A percentile compares a stretch with the other conserved stretches of the same genome.
These are phyloP conservation scores for Podospora sp. DNA, from an alignment of 495 filamentous ascomycete species.

Conservation along the genomic window DNA sequence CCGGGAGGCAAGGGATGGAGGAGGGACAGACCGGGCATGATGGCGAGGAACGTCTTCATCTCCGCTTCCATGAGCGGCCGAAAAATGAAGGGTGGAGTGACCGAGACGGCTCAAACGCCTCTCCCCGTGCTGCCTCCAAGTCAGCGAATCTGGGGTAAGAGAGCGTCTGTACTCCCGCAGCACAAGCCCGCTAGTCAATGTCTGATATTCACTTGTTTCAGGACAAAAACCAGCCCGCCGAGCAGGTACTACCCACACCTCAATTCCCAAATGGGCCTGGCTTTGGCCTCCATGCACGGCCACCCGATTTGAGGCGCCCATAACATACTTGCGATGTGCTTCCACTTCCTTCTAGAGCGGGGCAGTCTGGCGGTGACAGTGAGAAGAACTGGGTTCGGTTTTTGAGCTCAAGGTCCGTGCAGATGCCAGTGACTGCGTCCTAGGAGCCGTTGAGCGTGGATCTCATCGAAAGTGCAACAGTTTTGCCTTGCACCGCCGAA, in stretches of 20 bases:
- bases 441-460: not conserved
- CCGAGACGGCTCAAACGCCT: not conserved
- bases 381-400: not conserved
- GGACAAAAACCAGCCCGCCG: not conserved
- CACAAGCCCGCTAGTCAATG: not conserved
- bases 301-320: constrained; percentile 6
- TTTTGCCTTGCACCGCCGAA: not conserved
- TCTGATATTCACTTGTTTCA: constrained; percentile 14
- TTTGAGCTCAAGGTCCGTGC: not conserved
- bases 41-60: constrained; percentile 17
- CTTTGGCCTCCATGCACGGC: constrained; percentile 11
- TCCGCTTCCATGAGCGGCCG: constrained; percentile 9
- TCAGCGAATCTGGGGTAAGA: constrained; percentile 11
- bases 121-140: not conserved
- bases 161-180: constrained; percentile 1
- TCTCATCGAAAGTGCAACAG: not conserved
- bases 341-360: not conserved
- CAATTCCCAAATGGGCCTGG: not conserved
- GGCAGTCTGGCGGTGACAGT: not conserved
- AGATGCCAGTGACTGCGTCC: not conserved
- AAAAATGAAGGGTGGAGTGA: not conserved
- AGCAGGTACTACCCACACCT: constrained; percentile 10
- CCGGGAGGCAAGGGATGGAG: not conserved
- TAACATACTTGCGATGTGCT: not conserved
- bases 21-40: not conserved